phyloP scores from a whole-genome alignment of 306 rosid species.

The Inga leiocalycina region DNA sequence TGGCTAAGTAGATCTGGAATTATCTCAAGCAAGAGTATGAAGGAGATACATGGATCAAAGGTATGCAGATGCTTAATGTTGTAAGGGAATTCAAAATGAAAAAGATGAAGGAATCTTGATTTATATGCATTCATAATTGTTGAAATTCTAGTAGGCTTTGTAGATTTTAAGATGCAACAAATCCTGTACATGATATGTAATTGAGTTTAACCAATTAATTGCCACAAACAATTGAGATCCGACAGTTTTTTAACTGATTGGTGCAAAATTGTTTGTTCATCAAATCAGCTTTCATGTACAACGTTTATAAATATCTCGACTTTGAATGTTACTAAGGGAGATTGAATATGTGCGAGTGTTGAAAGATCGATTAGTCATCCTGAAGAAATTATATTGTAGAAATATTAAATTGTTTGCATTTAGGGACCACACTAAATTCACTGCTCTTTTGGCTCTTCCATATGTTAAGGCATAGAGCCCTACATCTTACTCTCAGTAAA shows the following conservation, averaged over 20 bases:
- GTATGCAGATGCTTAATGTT: too few species aligned
- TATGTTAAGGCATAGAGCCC: neutral
- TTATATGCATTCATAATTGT: neutral
- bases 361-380: neutral
- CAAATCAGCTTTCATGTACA: neutral
- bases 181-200: neutral
- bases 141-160: neutral
- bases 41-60: too few species aligned
- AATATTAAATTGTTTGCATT: neutral
- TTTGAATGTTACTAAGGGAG: neutral
- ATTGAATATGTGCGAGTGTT: neutral
- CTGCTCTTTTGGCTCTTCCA: neutral
- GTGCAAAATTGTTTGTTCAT: neutral
- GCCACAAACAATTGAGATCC: neutral
- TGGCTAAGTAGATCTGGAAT: too few species aligned
- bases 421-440: neutral
- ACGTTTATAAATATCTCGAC: neutral
- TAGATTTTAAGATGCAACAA: neutral
- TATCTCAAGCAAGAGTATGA: too few species aligned
- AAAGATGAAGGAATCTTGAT: neutral
- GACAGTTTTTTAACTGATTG: neutral
- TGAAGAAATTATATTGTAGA: neutral
- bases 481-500: neutral
- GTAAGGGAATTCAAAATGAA: too few species aligned
- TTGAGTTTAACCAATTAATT: neutral